Evolutionary conservation across 371 early-diverging fungal species (phyloP).

Genomic region (Saksenaea vasiformis): DNA sequence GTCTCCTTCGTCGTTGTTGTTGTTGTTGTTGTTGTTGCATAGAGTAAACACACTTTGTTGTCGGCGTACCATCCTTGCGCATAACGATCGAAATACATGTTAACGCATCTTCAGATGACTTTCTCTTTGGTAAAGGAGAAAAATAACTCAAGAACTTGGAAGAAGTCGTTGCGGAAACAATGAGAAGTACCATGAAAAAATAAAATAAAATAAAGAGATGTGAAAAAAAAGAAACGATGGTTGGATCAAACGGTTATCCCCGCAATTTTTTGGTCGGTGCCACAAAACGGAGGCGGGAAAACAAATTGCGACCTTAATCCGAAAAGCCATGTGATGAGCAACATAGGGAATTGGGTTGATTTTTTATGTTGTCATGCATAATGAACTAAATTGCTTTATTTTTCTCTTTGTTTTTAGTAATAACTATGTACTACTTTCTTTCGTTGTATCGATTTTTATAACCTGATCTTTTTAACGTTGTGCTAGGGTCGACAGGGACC

Average conservation of each 20-base stretch:
- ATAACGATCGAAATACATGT: slow-evolving; percentile 17
- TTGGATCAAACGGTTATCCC: slow-evolving; percentile 5
- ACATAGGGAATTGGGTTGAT: background rate
- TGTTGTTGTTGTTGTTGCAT: background rate
- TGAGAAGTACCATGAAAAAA: background rate
- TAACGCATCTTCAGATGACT: background rate
- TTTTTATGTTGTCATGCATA: background rate
- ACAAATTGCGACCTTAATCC: background rate
- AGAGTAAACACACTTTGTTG: slow-evolving; percentile 13
- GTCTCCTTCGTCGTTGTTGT: background rate
- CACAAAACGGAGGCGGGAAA: background rate
- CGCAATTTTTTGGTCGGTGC: background rate
- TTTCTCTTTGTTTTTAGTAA: too few relatives aligned
- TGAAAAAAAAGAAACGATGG: background rate
- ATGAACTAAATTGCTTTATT: too few relatives aligned
- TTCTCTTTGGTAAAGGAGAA: background rate
- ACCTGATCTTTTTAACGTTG: background rate
- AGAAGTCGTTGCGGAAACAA: background rate
- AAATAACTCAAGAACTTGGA: background rate
- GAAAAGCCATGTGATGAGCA: background rate
- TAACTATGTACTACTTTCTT: too few relatives aligned
- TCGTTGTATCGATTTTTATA: background rate
- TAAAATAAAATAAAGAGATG: background rate
- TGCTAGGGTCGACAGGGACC: background rate
- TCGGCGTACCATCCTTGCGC: slow-evolving; percentile 18